Base-by-base conservation (phyloP, 1,284 basidiomycete genomes). In the Porphyrellus sp. region DNA sequence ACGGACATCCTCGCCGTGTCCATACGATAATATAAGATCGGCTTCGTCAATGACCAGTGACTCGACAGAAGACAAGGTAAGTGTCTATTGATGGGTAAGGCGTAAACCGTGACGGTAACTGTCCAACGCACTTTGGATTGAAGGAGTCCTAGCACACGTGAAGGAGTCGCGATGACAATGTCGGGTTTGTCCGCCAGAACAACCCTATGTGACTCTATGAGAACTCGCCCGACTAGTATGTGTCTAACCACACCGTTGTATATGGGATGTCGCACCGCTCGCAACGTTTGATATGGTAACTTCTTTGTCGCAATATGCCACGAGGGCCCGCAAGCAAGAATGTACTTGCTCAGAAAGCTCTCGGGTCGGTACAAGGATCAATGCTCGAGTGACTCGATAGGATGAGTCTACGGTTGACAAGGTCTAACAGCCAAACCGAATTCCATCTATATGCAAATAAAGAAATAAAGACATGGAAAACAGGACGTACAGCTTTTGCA, bases 11-110 rank as follows among this genome's bases (percentile, higher is more conserved):
- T 92, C 89, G 61, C 95, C 90, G 65, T 99, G 93, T 6, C 97
- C 97, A 68, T 99, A 99, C 0, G 95, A 98, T 9, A 99, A 79
- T 51, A 99, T 91, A 25, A 99, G 82, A 69, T 99, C 97, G 12
- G 97, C 97, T 74, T 99, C 97, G 70, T 99, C 97, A 55, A 99
- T 93, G 20, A 97, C 91, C 15, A 99, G 82, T 16, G 91, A 90
- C 51, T 94, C 89, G 23, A 99, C 75, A 0, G 74, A 76, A 23
- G 75, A 65, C 0, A 91, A 70, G 3, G 76, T 77, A 4, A 94
- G 71, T 2, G 79, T 71, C 85, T 90, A 59, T n/a, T 25, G 34
- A 30, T 8, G n/a, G 21, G 27, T 67, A 27, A 56, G 54, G 35
- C 2, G 1, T 23, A 15, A 46, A 23, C 5, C 1, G 12, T 21